Evolutionary conservation across 139 green algal genomes (phyloP), one percentile per base, ranked within the genome.

Genomic region (Chlorella sp.): DNA sequence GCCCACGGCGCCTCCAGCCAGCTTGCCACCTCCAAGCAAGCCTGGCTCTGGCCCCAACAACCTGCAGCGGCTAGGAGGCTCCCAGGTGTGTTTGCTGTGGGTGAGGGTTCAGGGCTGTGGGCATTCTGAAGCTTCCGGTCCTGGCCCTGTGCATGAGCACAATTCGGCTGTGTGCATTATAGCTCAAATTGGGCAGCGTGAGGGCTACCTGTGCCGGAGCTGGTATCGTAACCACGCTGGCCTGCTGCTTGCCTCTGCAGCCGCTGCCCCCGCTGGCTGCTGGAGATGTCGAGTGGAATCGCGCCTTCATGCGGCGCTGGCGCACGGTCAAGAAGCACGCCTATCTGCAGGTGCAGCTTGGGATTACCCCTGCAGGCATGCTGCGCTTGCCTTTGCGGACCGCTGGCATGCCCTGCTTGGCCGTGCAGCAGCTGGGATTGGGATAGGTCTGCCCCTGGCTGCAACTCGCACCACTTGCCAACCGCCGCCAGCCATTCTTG

Each of bases 241-340:
- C n/a, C n/a, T n/a, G n/a, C n/a, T 6, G 44, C 44, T 18, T 11
- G 28, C 63, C 20, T 34, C 32, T 81, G 74, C 75, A 71, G 57
- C 23, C 26, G 6, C 76, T 71, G 55, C 30, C 56, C 30, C 25
- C 16, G 60, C 71, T 71, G 32, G n/a, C 76, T 20, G 76, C 76
- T 30, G 57, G 41, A 23, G 38, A 16, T 28, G 28, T 55, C 23
- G 82, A 87, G 60, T 87, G 82, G 82, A 80, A 86, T 28, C 69
- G 69, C 9, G 26, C 4, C n/a, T 86, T 86, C 70, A 63, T 81
- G 51, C 62, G 68, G 72, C 83, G 86, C n/a, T 89, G 86, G 86
- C 62, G 73, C 7, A 74, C 74, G n/a, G 86, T 87, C 23, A 78
- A 79, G 72, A 80, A 87, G 57, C 81, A 65, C 16, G 86, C 86